Conservation (phyloP, 164 flowering plant genomes). For the Cinnamomum micranthum region DNA sequence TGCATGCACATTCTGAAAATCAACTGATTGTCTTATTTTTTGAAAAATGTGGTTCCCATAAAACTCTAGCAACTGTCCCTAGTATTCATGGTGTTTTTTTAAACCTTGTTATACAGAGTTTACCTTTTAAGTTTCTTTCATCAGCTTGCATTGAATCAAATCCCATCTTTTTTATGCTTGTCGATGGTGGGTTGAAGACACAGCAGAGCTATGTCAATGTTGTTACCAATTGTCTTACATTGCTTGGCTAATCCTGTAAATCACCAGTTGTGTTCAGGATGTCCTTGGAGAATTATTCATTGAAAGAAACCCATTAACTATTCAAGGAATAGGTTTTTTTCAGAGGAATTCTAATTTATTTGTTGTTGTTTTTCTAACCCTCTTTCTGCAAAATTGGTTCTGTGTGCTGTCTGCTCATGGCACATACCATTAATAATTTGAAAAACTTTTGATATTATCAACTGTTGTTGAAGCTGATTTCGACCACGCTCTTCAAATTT, state of each 20-base stretch:
- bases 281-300: neutral
- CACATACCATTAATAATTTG: neutral
- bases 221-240: neutral
- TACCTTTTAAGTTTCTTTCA: neutral
- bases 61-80: too few relatives aligned
- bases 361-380: neutral
- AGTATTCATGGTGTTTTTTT: neutral
- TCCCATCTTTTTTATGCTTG: neutral
- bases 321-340: neutral
- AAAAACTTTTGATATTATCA: too few relatives aligned
- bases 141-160: neutral
- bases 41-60: too few relatives aligned
- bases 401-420: neutral
- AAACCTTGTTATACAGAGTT: too few relatives aligned
- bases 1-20: neutral
- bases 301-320: neutral
- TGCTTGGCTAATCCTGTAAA: neutral
- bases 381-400: neutral
- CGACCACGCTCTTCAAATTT: too few relatives aligned
- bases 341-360: neutral
- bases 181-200: neutral
- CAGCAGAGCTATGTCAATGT: neutral
- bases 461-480: too few relatives aligned
- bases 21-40: neutral
- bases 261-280: neutral